Evolutionary conservation across 768 basidiomycete genomes (phyloP).

Genomic region (Lyophyllum semitale): DNA sequence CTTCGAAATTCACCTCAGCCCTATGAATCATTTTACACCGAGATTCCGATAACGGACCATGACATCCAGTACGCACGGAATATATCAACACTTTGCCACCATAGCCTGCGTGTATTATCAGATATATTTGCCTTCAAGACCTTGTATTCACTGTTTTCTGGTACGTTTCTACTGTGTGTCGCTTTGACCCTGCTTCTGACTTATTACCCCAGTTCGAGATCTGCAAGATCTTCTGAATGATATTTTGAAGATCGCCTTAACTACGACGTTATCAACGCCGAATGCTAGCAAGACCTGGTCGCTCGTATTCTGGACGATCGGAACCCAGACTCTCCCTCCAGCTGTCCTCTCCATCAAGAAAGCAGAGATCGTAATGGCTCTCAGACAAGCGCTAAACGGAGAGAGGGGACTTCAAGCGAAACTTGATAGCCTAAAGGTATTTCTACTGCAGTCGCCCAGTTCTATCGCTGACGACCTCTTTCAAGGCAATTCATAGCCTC

Average conservation of each 20-base stretch:
- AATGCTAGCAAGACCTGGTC: constrained; percentile 44
- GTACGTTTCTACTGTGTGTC: constrained; percentile 35
- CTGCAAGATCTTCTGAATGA: constrained; percentile 46
- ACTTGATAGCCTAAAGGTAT: constrained; percentile 35
- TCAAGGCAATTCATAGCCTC: constrained; percentile 36
- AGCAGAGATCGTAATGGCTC: constrained; percentile 30
- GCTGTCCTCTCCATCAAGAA: constrained; percentile 34
- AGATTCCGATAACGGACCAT: constrained; percentile 28
- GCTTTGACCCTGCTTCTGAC: constrained; percentile 9
- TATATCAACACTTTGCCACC: constrained; percentile 48
- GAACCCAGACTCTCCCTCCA: constrained; percentile 48
- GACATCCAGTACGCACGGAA: constrained; percentile 42
- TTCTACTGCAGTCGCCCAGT: neutral
- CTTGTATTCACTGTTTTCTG: constrained; percentile 46
- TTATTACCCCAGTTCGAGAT: constrained; percentile 36
- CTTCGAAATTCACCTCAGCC: constrained; percentile 9
- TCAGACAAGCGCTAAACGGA: constrained; percentile 37
- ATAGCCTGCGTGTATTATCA: constrained; percentile 53
- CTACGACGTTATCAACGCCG: constrained; percentile 33
- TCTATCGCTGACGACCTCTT: neutral
- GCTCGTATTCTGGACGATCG: constrained; percentile 52
- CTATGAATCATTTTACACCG: constrained; percentile 20
- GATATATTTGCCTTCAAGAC: constrained; percentile 50
- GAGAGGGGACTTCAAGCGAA: constrained; percentile 33
- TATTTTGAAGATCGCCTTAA: constrained; percentile 42